A percentile compares a stretch with the other conserved stretches of the same genome.
Evolutionary conservation across 805 yeast genomes (phyloP).

Genomic region (Blastobotrys muscicola): DNA sequence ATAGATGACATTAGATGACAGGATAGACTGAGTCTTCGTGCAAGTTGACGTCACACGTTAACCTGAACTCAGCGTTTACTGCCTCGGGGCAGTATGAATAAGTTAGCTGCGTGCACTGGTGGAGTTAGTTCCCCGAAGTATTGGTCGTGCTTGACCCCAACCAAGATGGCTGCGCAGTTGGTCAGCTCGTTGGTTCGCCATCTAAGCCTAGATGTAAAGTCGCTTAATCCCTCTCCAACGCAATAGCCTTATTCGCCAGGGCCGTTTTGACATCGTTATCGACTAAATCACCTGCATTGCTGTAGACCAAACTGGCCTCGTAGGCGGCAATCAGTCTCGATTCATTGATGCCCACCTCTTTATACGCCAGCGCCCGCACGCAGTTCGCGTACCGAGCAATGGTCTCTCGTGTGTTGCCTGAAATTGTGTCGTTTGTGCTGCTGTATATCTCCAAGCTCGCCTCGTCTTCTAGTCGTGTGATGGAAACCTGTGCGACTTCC

Average conservation of each 20-base stretch:
- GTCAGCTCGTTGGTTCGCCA: no score
- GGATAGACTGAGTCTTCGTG: no score
- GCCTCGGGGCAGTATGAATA: no score
- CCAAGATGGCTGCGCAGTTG: no score
- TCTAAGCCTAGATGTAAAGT: no score
- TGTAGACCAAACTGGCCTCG: constrained; percentile 78
- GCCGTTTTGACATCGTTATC: constrained; percentile 64
- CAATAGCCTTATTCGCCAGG: constrained; percentile 64
- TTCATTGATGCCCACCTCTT: constrained; percentile 83
- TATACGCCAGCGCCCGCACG: constrained; percentile 66
- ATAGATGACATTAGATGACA: not conserved
- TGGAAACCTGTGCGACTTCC: constrained; percentile 37
- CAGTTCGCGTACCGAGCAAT: constrained; percentile 83
- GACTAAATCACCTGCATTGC: constrained; percentile 58
- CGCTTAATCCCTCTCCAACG: constrained; percentile 13
- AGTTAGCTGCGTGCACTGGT: no score
- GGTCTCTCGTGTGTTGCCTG: constrained; percentile 52
- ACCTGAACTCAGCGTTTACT: no score
- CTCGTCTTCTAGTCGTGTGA: constrained; percentile 76
- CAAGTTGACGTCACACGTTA: no score
- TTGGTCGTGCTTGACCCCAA: no score
- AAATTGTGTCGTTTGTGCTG: constrained; percentile 71
- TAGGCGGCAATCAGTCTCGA: constrained; percentile 70
- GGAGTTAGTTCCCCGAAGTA: no score
- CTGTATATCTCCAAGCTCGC: constrained; percentile 92